These are phyloP conservation scores for Platanthera guangdongensis DNA, from an alignment of 106 monocot species.

Conservation along the genomic window DNA sequence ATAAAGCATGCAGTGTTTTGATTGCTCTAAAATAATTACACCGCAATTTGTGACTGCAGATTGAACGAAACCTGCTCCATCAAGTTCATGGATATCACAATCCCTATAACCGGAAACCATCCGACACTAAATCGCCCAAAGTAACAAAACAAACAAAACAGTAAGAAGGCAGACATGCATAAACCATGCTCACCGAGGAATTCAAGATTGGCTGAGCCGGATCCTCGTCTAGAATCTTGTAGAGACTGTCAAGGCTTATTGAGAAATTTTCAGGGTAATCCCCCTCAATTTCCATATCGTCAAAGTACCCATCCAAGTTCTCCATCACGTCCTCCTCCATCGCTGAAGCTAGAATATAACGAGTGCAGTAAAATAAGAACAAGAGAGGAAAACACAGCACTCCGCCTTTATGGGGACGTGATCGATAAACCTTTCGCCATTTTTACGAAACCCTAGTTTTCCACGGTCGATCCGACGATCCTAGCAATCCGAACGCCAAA, in stretches of 20 bases:
- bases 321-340: background rate
- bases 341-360: background rate
- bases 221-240: conserved; percentile 5
- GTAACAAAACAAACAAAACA: background rate
- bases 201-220: background rate
- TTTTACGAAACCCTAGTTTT: background rate
- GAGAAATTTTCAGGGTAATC: conserved; percentile 5
- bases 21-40: background rate
- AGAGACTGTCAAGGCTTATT: background rate
- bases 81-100: background rate
- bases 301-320: background rate
- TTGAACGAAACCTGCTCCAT: background rate
- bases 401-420: background rate
- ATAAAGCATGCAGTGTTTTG: background rate
- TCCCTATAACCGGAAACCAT: background rate
- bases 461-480: background rate
- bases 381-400: background rate
- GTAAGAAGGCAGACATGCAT: background rate
- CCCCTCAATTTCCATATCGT: background rate
- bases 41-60: background rate
- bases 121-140: background rate
- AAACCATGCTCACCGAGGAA: background rate
- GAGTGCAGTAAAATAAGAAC: background rate
- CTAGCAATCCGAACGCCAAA: background rate
- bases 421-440: background rate